phyloP scores from a whole-genome alignment of 495 filamentous ascomycete genomes.

The Hypoxylon trugodes region DNA sequence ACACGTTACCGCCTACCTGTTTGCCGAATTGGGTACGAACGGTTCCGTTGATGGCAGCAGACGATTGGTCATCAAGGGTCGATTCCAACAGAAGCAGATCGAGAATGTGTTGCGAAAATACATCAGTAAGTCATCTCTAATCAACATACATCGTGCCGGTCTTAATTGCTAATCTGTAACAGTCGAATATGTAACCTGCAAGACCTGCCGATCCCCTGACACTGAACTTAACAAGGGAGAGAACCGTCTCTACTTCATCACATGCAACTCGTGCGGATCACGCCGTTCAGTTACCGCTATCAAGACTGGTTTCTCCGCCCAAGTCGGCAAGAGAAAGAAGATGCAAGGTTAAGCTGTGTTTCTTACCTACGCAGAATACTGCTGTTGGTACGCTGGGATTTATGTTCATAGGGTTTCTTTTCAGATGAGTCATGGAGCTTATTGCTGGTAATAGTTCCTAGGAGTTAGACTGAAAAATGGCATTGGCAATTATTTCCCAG shows the following conservation, averaged over 20 bases:
- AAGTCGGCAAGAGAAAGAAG: constrained; percentile 93
- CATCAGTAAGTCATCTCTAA: constrained; percentile 71
- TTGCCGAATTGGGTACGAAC: constrained; percentile 96
- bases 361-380: background rate
- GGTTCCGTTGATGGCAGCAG: constrained; percentile 92
- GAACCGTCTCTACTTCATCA: constrained; percentile 81
- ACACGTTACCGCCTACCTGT: constrained; percentile 95
- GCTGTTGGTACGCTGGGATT: background rate
- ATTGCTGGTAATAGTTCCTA: constrained; percentile 17
- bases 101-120: constrained; percentile 94
- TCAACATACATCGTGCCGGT: background rate
- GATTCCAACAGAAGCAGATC: constrained; percentile 98
- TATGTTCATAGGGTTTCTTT: constrained; percentile 10
- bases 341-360: constrained; percentile 51
- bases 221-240: constrained; percentile 98
- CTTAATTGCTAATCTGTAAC: constrained; percentile 28
- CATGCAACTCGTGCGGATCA: constrained; percentile 72
- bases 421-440: background rate
- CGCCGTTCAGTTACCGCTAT: constrained; percentile 93
- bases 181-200: constrained; percentile 99
- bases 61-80: constrained; percentile 96
- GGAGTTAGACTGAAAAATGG: constrained; percentile 17
- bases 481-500: constrained; percentile 3
- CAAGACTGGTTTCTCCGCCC: constrained; percentile 99
- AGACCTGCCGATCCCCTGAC: constrained; percentile 92